A percentile compares a stretch with the other conserved stretches of the same genome.
Evolutionary conservation across 805 yeast genomes (phyloP).

Genomic region (Starmerella roubikii): DNA sequence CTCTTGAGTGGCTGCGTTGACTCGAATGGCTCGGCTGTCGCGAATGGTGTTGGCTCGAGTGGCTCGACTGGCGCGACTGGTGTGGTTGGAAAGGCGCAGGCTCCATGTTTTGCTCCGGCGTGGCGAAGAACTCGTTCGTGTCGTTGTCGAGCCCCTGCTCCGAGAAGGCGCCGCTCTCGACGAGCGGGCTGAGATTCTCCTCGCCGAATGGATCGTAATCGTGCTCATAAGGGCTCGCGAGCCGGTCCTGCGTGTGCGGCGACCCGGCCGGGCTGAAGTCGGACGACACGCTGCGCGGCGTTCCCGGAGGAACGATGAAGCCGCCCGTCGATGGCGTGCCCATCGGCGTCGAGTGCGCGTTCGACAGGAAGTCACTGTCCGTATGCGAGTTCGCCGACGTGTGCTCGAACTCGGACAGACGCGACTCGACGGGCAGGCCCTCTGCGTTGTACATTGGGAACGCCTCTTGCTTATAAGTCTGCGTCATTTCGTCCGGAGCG

Average conservation of each 20-base stretch:
- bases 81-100: neutral
- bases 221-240: conserved; percentile 5
- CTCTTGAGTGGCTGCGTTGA: no score
- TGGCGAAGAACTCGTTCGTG: neutral
- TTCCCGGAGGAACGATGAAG: neutral
- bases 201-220: neutral
- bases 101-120: neutral
- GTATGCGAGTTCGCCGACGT: neutral
- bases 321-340: conserved; percentile 2
- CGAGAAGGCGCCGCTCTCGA: neutral
- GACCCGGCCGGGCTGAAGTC: conserved; percentile 4
- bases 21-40: no score
- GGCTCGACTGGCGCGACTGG: neutral
- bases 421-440: conserved; percentile 10
- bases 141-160: neutral
- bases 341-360: neutral
- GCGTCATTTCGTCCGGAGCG: conserved; percentile 10
- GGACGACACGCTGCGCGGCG: neutral
- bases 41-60: no score
- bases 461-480: conserved; percentile 4
- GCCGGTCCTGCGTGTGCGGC: conserved; percentile 2
- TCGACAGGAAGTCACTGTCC: neutral
- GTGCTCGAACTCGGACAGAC: conserved; percentile 5
- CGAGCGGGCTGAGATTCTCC: conserved; percentile 5
- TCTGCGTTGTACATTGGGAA: conserved; percentile 14